Percentiles rank a stretch among this genome's conserved stretches.
These are phyloP conservation scores for Albizia julibrissin DNA, from an alignment of 306 rosid genomes.

Conservation along the genomic window DNA sequence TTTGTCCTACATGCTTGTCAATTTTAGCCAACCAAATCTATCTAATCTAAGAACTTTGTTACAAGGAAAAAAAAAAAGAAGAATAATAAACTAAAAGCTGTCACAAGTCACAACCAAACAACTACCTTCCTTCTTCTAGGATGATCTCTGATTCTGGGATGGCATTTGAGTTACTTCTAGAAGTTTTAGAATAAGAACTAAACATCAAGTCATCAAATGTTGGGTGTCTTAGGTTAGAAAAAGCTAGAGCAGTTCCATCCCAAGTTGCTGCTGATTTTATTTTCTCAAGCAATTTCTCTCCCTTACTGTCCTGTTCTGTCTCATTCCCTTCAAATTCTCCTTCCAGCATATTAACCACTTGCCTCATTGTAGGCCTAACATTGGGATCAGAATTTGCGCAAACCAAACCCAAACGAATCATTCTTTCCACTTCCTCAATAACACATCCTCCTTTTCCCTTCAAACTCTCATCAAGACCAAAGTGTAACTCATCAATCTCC, in stretches of 20 bases:
- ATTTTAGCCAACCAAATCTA: not conserved
- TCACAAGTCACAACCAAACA: not conserved
- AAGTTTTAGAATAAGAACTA: slow-evolving; percentile 23
- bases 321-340: not conserved
- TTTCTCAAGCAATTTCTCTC: slow-evolving; percentile 26
- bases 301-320: slow-evolving; percentile 15
- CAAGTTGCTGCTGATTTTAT: slow-evolving; percentile 31
- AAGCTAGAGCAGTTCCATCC: not conserved
- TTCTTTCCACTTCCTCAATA: slow-evolving; percentile 42
- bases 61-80: too few species aligned
- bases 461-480: slow-evolving; percentile 44
- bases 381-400: slow-evolving; percentile 52
- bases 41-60: not conserved
- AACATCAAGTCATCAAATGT: slow-evolving; percentile 36
- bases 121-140: not conserved
- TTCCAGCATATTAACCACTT: slow-evolving; percentile 47
- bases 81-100: not conserved
- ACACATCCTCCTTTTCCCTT: slow-evolving; percentile 26
- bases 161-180: slow-evolving; percentile 11
- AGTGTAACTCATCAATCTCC: slow-evolving; percentile 34
- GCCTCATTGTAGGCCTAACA: slow-evolving; percentile 54
- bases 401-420: slow-evolving; percentile 50
- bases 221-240: slow-evolving; percentile 25
- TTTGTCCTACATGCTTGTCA: not conserved
- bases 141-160: not conserved